A percentile compares a stretch with the other conserved stretches of the same genome.
phyloP scores from a whole-genome alignment of 176 grass and related monocot genomes.

The Triticum monococcum region DNA sequence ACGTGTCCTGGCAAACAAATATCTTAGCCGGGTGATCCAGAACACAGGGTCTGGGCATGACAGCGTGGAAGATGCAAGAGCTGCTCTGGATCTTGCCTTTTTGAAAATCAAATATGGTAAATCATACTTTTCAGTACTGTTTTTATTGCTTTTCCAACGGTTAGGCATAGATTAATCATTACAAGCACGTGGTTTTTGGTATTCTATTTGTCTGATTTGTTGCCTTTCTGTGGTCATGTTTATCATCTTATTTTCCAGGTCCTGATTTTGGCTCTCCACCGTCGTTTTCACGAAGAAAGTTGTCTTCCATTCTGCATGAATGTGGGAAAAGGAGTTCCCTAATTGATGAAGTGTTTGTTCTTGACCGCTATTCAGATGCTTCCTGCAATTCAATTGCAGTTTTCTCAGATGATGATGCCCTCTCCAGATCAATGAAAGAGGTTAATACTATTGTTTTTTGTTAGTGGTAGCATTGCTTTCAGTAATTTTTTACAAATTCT shows the following conservation, averaged over 20 bases:
- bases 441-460: constrained; percentile 32
- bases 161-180: background rate
- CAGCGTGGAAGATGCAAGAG: constrained; percentile 86
- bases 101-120: constrained; percentile 89
- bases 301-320: constrained; percentile 67
- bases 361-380: constrained; percentile 85
- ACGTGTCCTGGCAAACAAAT: constrained; percentile 73
- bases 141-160: background rate
- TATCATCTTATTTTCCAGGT: constrained; percentile 57
- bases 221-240: background rate
- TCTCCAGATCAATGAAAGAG: constrained; percentile 84
- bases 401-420: constrained; percentile 82
- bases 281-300: constrained; percentile 44
- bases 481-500: constrained; percentile 1
- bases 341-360: constrained; percentile 63
- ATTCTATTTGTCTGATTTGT: background rate
- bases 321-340: constrained; percentile 72
- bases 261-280: constrained; percentile 88
- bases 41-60: constrained; percentile 76
- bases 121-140: background rate
- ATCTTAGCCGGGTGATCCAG: constrained; percentile 72
- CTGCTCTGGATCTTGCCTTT: constrained; percentile 82
- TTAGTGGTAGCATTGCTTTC: background rate
- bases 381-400: constrained; percentile 80
- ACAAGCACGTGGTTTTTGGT: background rate